phyloP scores from a whole-genome alignment of 805 yeast species.

The Zygotorulaspora chibaensis region DNA sequence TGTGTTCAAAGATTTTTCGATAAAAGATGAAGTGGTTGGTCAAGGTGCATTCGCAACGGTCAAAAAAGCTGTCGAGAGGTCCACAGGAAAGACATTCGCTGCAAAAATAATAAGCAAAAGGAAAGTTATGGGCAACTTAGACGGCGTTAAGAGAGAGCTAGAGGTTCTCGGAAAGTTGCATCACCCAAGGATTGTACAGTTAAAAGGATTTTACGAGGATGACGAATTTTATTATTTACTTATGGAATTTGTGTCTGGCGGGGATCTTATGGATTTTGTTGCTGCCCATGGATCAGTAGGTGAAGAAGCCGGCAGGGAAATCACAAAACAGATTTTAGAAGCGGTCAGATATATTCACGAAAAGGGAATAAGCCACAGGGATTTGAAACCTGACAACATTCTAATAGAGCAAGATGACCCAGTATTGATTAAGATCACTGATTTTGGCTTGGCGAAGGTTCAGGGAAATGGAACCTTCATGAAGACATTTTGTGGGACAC shows the following conservation, averaged over 20 bases:
- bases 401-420: constrained; percentile 89
- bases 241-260: constrained; percentile 95
- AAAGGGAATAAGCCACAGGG: constrained; percentile 92
- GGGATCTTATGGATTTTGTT: constrained; percentile 96
- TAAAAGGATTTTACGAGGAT: constrained; percentile 85
- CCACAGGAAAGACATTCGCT: constrained; percentile 82
- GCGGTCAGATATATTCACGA: constrained; percentile 87
- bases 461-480: constrained; percentile 78
- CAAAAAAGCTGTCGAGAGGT: constrained; percentile 80
- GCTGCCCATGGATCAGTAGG: constrained; percentile 89
- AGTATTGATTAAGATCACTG: constrained; percentile 86
- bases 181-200: constrained; percentile 79
- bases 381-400: constrained; percentile 93
- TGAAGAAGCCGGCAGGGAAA: constrained; percentile 85
- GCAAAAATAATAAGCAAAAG: constrained; percentile 84
- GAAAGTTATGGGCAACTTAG: constrained; percentile 71
- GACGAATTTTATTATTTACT: constrained; percentile 74
- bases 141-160: constrained; percentile 82
- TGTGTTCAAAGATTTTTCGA: constrained; percentile 64
- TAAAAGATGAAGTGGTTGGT: constrained; percentile 82
- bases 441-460: constrained; percentile 92
- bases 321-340: constrained; percentile 74
- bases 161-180: constrained; percentile 70
- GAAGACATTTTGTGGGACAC: constrained; percentile 96
- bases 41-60: constrained; percentile 99